Evolutionary conservation across 108 stramenopile species (phyloP).

Genomic region (Nitzschia sp.): DNA sequence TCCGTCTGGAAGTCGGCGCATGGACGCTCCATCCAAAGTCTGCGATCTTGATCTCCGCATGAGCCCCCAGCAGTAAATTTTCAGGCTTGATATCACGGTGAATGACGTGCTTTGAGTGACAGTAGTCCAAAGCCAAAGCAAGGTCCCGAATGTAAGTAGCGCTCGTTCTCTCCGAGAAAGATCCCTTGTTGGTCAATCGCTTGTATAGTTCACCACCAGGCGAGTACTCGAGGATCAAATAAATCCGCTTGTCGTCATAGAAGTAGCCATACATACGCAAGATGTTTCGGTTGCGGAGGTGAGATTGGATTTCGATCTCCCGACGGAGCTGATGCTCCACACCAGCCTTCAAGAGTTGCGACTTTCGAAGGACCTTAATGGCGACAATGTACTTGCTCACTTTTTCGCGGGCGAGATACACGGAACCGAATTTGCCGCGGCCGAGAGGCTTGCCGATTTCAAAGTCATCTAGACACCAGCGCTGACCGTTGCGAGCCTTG

Average conservation of each 20-base stretch:
- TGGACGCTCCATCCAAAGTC: slow-evolving; percentile 99
- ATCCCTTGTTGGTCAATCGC: slow-evolving; percentile 72
- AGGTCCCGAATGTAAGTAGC: slow-evolving; percentile 92
- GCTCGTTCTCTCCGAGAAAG: slow-evolving; percentile 81
- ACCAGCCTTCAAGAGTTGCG: slow-evolving; percentile 93
- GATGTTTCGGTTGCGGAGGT: slow-evolving; percentile 94
- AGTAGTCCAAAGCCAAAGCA: slow-evolving; percentile 88
- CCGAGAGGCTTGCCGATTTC: slow-evolving; percentile 99
- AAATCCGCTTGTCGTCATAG: slow-evolving; percentile 95
- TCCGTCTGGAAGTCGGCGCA: slow-evolving; percentile 90
- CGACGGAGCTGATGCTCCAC: slow-evolving; percentile 98
- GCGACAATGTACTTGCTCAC: slow-evolving; percentile 96
- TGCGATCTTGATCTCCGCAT: slow-evolving; percentile 97
- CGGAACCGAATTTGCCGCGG: slow-evolving; percentile 95
- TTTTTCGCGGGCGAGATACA: slow-evolving; percentile 96
- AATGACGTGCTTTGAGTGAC: slow-evolving; percentile 96
- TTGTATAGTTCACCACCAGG: slow-evolving; percentile 98
- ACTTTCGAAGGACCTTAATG: slow-evolving; percentile 95
- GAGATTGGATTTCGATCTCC: slow-evolving; percentile 99
- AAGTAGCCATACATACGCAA: slow-evolving; percentile 99
- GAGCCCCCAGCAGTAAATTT: slow-evolving; percentile 92
- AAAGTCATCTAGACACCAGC: slow-evolving; percentile 94
- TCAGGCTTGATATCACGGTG: slow-evolving; percentile 99
- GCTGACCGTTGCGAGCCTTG: slow-evolving; percentile 45
- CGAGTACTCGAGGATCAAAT: slow-evolving; percentile 96